Percentiles rank a stretch among this genome's conserved stretches.
Evolutionary conservation across 495 filamentous ascomycete species (phyloP).

Genomic region (Xylaria scruposa): DNA sequence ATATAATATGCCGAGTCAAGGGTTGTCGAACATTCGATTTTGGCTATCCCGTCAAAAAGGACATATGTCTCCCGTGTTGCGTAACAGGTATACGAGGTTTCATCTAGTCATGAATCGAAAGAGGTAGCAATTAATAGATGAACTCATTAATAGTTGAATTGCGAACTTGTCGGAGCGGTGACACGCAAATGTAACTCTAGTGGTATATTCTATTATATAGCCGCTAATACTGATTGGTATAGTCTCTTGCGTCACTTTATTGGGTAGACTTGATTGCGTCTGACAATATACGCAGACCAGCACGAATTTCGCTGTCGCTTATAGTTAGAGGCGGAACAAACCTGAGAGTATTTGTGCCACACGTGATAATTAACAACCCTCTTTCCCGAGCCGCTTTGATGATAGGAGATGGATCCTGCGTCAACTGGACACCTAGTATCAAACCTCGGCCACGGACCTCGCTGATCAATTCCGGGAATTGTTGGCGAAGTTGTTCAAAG

Average conservation of each 20-base stretch:
- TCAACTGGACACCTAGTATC: slow-evolving; percentile 84
- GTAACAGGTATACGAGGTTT: not conserved
- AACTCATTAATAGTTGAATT: not conserved
- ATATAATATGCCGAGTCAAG: slow-evolving; percentile 2
- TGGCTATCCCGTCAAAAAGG: not conserved
- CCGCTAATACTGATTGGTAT: not conserved
- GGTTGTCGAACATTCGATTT: slow-evolving; percentile 4
- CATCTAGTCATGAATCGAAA: slow-evolving; percentile 4
- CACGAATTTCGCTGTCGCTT: slow-evolving; percentile 74
- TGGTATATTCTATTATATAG: slow-evolving; percentile 5
- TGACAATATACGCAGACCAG: slow-evolving; percentile 76
- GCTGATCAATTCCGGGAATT: slow-evolving; percentile 72
- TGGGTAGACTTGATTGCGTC: slow-evolving; percentile 66
- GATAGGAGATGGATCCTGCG: slow-evolving; percentile 69
- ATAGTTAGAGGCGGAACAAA: slow-evolving; percentile 87
- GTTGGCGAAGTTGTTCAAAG: slow-evolving; percentile 66
- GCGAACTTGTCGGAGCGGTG: not conserved
- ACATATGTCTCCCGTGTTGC: not conserved
- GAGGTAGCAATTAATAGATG: not conserved
- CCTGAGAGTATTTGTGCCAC: slow-evolving; percentile 84
- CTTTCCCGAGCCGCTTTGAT: slow-evolving; percentile 86
- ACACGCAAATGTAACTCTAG: not conserved
- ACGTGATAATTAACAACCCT: slow-evolving; percentile 88
- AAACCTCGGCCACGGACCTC: slow-evolving; percentile 85
- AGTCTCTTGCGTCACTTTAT: slow-evolving; percentile 15